These are phyloP conservation scores for Stereocaulon alpinum DNA, from an alignment of 495 filamentous ascomycete genomes.

Conservation along the genomic window DNA sequence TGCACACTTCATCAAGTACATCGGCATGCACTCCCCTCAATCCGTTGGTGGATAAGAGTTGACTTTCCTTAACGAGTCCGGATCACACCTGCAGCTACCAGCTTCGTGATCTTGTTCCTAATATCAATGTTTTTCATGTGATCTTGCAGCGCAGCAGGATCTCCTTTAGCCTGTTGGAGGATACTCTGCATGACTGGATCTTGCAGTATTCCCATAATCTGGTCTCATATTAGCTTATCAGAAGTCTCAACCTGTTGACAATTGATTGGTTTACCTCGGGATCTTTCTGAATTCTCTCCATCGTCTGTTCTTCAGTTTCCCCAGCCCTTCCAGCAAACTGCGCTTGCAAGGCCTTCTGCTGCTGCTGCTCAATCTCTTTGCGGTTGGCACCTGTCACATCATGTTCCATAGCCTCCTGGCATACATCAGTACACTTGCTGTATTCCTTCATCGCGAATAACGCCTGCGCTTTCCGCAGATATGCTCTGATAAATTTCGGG, in stretches of 20 bases:
- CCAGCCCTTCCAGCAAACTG: conserved; percentile 84
- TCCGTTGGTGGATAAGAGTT: neutral
- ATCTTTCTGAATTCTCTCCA: conserved; percentile 82
- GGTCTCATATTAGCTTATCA: conserved; percentile 3
- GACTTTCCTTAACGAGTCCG: conserved; percentile 31
- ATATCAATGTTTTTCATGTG: conserved; percentile 92
- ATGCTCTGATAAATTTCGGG: conserved; percentile 86
- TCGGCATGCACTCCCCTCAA: neutral
- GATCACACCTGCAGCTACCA: conserved; percentile 88
- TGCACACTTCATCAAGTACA: neutral
- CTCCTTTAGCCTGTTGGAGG: conserved; percentile 86
- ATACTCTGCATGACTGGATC: conserved; percentile 98
- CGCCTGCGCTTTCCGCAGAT: conserved; percentile 88
- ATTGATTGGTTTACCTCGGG: conserved; percentile 61
- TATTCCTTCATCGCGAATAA: conserved; percentile 96
- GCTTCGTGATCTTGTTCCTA: conserved; percentile 76
- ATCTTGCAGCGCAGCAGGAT: conserved; percentile 83
- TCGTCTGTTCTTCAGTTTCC: conserved; percentile 94
- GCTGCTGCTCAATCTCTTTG: conserved; percentile 85
- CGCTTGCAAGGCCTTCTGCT: conserved; percentile 84
- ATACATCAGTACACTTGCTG: conserved; percentile 83
- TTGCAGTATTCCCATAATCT: conserved; percentile 84
- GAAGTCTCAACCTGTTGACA: neutral
- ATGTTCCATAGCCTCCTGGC: conserved; percentile 65
- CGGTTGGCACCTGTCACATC: conserved; percentile 69